Base-by-base conservation (phyloP, 2,329 filamentous ascomycete genomes). In the Ophiostoma sp. region DNA sequence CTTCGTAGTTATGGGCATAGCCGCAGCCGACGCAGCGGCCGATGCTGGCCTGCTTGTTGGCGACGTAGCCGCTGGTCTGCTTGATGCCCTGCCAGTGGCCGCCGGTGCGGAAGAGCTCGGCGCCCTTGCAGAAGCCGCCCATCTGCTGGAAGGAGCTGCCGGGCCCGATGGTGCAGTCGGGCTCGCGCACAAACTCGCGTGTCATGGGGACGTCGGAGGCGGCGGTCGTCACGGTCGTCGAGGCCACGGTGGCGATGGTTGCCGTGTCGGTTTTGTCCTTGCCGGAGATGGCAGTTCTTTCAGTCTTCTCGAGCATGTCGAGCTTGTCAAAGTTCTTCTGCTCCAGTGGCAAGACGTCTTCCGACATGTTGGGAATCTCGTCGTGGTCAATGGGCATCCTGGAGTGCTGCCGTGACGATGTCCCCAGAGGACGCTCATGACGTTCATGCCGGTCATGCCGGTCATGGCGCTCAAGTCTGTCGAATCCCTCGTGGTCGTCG, bases 51-150 rank as follows among this genome's bases (percentile, higher is more conserved):
- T 73, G 71, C 31, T 75, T 75, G 67, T 76, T 76, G 17, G 73
- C 73, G 2, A 76, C 75, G 41, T 75, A 75, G 62, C 75, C 77
- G 4, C 73, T 72, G 1, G 74, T 74, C 71, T 77, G 74, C 67
- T 78, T 77, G 60, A 81, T 78, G 39, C 80, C 80, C 36, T 75
- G 76, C 73, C 77, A 77, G 64, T 79, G 77, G 0, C 78, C 78
- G 7, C 77, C 78, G 5, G 75, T 70, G 17, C 77, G 75, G 72
- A 80, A 82, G 3, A 73, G 74, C n/a, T 76, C 76, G 7, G 80
- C 79, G 1, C 80, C 80, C 7, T 77, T 71, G 72, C 81, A 83
- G 67, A 82, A 78, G 0, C 80, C 79, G 11, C 77, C 77, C 23
- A 79, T 71, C 36, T 75, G 74, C 64, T 77, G 75, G 44, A 81